phyloP scores from a whole-genome alignment of 2,329 filamentous ascomycete genomes.

The Aspergillus sp. region DNA sequence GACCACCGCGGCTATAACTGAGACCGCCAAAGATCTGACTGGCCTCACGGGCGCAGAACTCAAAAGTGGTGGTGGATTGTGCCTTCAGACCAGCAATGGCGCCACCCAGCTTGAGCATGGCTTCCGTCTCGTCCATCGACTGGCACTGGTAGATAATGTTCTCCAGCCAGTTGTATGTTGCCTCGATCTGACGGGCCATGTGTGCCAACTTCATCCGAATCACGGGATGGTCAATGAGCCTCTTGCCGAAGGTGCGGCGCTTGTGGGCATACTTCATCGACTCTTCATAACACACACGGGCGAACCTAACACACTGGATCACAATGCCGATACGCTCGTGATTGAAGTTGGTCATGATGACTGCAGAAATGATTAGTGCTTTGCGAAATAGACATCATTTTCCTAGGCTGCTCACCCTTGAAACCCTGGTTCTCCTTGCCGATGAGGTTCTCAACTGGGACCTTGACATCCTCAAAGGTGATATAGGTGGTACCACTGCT shows the following conservation, averaged over 20 bases:
- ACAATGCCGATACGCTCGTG: conserved; percentile 98
- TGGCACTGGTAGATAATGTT: conserved; percentile 91
- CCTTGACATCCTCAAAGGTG: conserved; percentile 98
- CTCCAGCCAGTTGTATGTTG: conserved; percentile 95
- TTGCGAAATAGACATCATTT: background rate
- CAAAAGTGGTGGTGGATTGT: conserved; percentile 89
- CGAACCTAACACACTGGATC: conserved; percentile 94
- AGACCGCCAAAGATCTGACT: conserved; percentile 96
- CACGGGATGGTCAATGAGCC: conserved; percentile 92
- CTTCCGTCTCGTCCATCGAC: conserved; percentile 90
- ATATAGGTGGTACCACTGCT: conserved; percentile 94
- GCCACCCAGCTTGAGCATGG: conserved; percentile 92
- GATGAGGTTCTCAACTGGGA: conserved; percentile 96
- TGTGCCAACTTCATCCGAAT: conserved; percentile 97
- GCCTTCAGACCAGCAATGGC: conserved; percentile 94
- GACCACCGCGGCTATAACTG: conserved; percentile 87
- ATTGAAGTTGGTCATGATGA: conserved; percentile 99
- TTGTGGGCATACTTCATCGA: conserved; percentile 96
- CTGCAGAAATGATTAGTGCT: conserved; percentile 41
- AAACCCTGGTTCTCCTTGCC: conserved; percentile 99
- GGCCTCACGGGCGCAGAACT: conserved; percentile 95
- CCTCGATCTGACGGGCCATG: conserved; percentile 98
- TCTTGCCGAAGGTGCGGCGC: conserved; percentile 93
- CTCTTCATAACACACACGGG: conserved; percentile 95
- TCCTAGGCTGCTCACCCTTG: conserved; percentile 59